These are phyloP conservation scores for Diaporthe citriasiana DNA, from an alignment of 2,329 filamentous ascomycete species.

Conservation along the genomic window DNA sequence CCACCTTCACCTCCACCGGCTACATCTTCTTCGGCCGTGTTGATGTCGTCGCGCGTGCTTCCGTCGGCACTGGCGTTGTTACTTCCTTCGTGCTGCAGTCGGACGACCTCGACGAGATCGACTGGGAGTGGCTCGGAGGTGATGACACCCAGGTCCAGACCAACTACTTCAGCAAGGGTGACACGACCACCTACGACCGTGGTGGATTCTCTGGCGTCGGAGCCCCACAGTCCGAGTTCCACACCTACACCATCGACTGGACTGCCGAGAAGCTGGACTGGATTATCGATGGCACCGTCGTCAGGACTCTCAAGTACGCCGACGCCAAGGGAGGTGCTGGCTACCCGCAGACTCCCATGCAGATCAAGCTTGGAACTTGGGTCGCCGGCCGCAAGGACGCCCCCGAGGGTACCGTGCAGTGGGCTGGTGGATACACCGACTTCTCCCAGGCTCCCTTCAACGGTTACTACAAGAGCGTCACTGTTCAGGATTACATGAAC, in stretches of 20 bases:
- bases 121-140: slow-evolving; percentile 95
- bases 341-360: slow-evolving; percentile 80
- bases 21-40: slow-evolving; percentile 98
- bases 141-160: slow-evolving; percentile 82
- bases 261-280: slow-evolving; percentile 70
- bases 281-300: slow-evolving; percentile 66
- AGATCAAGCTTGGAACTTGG: slow-evolving; percentile 73
- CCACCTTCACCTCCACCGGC: slow-evolving; percentile 82
- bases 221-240: slow-evolving; percentile 66
- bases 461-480: slow-evolving; percentile 70
- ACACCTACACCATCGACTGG: slow-evolving; percentile 80
- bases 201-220: slow-evolving; percentile 72
- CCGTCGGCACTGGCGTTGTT: slow-evolving; percentile 87
- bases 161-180: slow-evolving; percentile 87
- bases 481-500: slow-evolving; percentile 68
- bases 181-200: slow-evolving; percentile 79
- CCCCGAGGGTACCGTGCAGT: slow-evolving; percentile 72
- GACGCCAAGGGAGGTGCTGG: slow-evolving; percentile 65
- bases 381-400: slow-evolving; percentile 63
- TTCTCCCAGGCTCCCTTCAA: slow-evolving; percentile 66
- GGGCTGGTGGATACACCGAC: slow-evolving; percentile 74
- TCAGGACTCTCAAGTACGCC: slow-evolving; percentile 63
- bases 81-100: slow-evolving; percentile 93
- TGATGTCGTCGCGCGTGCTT: slow-evolving; percentile 82
- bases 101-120: slow-evolving; percentile 92